Evolutionary conservation across 2,329 filamentous ascomycete genomes (phyloP), one percentile per base, ranked within the genome.

Genomic region (Cephalotrichum gorgonifer): DNA sequence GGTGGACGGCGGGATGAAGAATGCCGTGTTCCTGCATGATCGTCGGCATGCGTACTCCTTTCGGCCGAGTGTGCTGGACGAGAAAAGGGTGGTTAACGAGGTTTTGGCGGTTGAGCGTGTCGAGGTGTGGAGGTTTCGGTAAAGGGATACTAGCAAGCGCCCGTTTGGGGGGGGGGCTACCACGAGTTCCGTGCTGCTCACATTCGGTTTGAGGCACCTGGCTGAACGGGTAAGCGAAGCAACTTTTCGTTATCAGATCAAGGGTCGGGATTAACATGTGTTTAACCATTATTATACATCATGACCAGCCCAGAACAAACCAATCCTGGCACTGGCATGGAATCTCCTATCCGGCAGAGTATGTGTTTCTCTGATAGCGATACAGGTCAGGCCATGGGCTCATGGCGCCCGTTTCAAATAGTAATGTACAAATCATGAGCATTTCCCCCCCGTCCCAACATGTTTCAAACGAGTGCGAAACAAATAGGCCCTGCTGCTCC

Each of bases 1-100:
- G 35, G 17, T 39, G 6, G 35, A 39, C 84, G 0, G 71, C 83
- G 0, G 79, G 88, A 1, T 86, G 82, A 0, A 67, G 89, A 14
- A 67, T 80, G 20, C 70, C 88, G 4, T 82, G 88, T 55, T 46
- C 47, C 4, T 51, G 47, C n/a, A 39, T 11, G 17, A 39, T 39
- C 17, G 4, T 20, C 35, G 35, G 17, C 35, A 39, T n/a, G 17
- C 35, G n/a, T 20, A 22, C 12, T 39, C 35, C 15, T 39, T 39
- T 20, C 35, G 22, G 17, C 6, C 35, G 35, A 39, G 35, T 39
- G 35, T 7, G 9, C 17, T 39, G n/a, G 17, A 39, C 35, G 17
- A 17, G 35, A 39, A 39, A 8, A 9, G 12, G n/a, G 35, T 39
- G 35, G 17, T 39, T 9, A 39, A 39, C 17, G 35, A 39, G 35